Evolutionary conservation across 73 alveolate species (phyloP).

Genomic region (Tetrahymena malaccensis): DNA sequence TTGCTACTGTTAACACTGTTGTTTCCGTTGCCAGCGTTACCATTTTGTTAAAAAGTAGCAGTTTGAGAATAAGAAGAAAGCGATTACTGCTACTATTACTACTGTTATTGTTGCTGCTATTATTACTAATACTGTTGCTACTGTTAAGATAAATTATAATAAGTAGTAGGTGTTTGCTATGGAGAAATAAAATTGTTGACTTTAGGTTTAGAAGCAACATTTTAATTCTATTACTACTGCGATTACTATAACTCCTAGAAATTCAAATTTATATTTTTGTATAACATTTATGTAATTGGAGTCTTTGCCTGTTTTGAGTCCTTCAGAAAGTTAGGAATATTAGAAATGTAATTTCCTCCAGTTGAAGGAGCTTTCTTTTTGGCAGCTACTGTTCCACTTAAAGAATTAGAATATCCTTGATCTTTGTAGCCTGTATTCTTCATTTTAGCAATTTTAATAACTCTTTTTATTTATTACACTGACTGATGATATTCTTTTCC

Average conservation of each 20-base stretch:
- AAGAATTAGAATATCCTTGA: background rate
- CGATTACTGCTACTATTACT: background rate
- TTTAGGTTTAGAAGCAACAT: background rate
- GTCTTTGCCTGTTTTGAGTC: background rate
- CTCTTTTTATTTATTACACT: background rate
- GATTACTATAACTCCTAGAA: background rate
- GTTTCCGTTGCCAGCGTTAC: background rate
- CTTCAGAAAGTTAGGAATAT: background rate
- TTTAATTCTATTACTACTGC: background rate
- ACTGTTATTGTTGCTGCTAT: background rate
- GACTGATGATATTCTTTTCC: background rate
- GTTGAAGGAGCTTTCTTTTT: background rate
- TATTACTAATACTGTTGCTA: background rate
- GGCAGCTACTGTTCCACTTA: background rate
- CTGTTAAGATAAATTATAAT: background rate
- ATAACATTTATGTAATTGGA: background rate
- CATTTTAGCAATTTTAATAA: background rate
- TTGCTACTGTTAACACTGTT: background rate
- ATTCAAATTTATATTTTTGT: background rate
- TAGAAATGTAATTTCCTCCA: background rate
- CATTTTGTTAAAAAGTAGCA: background rate
- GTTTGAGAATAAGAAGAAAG: background rate
- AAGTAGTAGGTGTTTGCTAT: background rate
- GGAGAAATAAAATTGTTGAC: background rate
- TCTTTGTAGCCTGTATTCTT: background rate